These are phyloP conservation scores for Fagopyrum homotropicum DNA, from an alignment of 148 eudicot species.

Conservation along the genomic window DNA sequence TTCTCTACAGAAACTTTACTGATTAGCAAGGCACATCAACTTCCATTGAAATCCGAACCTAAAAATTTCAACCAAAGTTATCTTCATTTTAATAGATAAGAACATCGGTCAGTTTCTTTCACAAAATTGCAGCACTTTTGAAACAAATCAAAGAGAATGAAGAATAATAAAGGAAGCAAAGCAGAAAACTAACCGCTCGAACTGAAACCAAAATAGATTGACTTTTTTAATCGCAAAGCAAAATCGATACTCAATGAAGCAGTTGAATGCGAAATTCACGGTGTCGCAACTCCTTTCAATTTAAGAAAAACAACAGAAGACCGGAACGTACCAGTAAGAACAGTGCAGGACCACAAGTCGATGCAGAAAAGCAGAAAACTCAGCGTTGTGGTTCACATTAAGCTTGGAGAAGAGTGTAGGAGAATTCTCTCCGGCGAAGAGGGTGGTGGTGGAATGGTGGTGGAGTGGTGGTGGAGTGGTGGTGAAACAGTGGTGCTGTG, in stretches of 20 bases:
- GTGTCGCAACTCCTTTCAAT: background rate
- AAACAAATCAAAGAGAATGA: background rate
- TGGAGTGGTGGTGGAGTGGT: constrained; percentile 18
- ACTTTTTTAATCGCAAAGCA: background rate
- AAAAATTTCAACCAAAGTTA: background rate
- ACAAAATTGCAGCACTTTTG: background rate
- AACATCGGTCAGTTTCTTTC: background rate
- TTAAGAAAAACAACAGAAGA: background rate
- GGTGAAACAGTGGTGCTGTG: constrained; percentile 23
- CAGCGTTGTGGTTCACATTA: constrained; percentile 11
- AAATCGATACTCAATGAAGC: background rate
- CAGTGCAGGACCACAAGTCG: background rate
- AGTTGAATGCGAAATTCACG: background rate
- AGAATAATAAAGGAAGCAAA: background rate
- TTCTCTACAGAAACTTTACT: background rate
- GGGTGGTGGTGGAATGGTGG: constrained; percentile 13
- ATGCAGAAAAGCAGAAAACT: constrained; percentile 1
- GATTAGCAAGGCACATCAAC: constrained; percentile 2
- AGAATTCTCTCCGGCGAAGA: background rate
- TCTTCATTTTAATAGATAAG: background rate
- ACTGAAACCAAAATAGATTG: background rate
- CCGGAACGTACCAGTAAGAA: background rate
- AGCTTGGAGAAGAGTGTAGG: background rate
- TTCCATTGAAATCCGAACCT: background rate
- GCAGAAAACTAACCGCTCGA: background rate